phyloP scores from a whole-genome alignment of 495 filamentous ascomycete genomes.

The Aspergillus kassunensis region DNA sequence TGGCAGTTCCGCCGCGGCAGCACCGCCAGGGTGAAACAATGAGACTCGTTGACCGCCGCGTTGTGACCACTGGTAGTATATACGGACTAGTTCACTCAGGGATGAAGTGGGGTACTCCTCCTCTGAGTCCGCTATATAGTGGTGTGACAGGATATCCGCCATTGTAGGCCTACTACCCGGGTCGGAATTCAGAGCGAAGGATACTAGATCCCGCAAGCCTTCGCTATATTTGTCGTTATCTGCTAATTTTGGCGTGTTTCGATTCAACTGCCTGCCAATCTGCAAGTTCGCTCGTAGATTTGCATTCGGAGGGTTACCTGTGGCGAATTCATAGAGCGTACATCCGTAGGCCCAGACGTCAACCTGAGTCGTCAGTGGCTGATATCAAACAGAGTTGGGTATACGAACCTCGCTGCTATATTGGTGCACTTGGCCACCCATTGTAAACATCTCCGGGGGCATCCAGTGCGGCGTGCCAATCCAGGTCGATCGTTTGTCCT shows the following conservation, averaged over 20 bases:
- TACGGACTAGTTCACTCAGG: conserved; percentile 69
- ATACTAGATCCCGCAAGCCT: conserved; percentile 68
- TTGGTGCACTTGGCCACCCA: conserved; percentile 36
- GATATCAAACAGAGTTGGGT: not conserved
- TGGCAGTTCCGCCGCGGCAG: conserved; percentile 56
- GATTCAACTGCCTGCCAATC: conserved; percentile 60
- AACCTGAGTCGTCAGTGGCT: conserved; percentile 48
- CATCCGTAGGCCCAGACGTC: conserved; percentile 97
- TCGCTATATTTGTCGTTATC: conserved; percentile 72
- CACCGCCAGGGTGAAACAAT: conserved; percentile 72
- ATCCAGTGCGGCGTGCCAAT: conserved; percentile 97
- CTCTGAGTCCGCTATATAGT: conserved; percentile 54
- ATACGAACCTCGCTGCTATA: conserved; percentile 54
- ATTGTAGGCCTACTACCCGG: conserved; percentile 69
- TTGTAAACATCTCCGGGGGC: conserved; percentile 78
- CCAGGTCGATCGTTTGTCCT: conserved; percentile 86
- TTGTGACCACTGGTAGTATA: conserved; percentile 82
- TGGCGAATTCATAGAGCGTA: conserved; percentile 87
- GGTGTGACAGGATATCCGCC: conserved; percentile 43
- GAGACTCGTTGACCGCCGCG: conserved; percentile 79
- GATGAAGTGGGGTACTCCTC: conserved; percentile 63
- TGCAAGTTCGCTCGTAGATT: conserved; percentile 46
- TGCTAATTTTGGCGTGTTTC: conserved; percentile 55
- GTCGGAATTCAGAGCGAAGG: conserved; percentile 73
- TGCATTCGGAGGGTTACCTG: conserved; percentile 72